Percentiles rank a stretch among this genome's conserved stretches.
Evolutionary conservation across 2,329 filamentous ascomycete genomes (phyloP).

Genomic region (Scleromitrula shiraiana): DNA sequence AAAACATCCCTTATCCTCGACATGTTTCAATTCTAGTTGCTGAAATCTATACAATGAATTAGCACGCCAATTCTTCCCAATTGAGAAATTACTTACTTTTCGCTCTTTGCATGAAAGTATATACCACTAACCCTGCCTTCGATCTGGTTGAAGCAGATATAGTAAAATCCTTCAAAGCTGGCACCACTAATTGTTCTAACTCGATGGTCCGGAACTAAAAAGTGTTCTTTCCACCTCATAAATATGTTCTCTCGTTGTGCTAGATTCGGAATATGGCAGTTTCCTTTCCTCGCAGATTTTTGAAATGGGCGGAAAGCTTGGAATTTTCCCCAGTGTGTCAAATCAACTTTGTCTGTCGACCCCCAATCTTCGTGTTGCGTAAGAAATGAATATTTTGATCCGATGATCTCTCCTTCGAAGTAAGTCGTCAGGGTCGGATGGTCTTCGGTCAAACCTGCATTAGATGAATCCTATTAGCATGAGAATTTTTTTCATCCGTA

Average conservation of each 20-base stretch:
- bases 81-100: slow-evolving; percentile 62
- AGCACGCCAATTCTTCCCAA: slow-evolving; percentile 6
- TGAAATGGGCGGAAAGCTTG: slow-evolving; percentile 71
- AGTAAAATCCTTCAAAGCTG: slow-evolving; percentile 98
- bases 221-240: slow-evolving; percentile 99
- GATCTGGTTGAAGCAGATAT: slow-evolving; percentile 96
- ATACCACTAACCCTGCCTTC: slow-evolving; percentile 83
- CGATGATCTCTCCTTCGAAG: slow-evolving; percentile 97
- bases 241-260: slow-evolving; percentile 83
- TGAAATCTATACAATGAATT: slow-evolving; percentile 60
- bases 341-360: slow-evolving; percentile 81
- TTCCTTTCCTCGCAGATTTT: slow-evolving; percentile 48
- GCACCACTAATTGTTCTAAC: slow-evolving; percentile 87
- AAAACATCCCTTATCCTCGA: slow-evolving; percentile 76
- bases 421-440: slow-evolving; percentile 97
- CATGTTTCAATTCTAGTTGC: slow-evolving; percentile 83
- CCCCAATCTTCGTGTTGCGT: slow-evolving; percentile 89
- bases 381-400: slow-evolving; percentile 86
- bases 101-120: slow-evolving; percentile 96
- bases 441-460: slow-evolving; percentile 84
- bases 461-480: slow-evolving; percentile 32
- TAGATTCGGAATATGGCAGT: slow-evolving; percentile 59
- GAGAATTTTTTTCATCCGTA: neutral
- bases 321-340: slow-evolving; percentile 91
- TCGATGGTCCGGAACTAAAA: slow-evolving; percentile 88